phyloP scores from a whole-genome alignment of 257 asterid genomes.

The Gentiana macrophylla region DNA sequence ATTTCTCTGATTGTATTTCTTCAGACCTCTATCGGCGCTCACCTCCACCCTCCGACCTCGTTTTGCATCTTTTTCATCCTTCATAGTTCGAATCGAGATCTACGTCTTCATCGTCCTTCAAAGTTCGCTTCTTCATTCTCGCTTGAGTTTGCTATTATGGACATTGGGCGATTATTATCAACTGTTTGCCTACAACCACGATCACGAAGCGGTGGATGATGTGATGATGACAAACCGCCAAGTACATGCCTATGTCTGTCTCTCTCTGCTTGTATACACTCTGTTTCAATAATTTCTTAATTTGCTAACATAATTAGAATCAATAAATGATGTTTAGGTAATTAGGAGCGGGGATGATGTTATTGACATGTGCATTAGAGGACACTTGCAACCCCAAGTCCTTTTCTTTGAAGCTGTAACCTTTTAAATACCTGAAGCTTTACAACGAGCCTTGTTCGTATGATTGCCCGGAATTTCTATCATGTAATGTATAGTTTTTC shows the following conservation, averaged over 20 bases:
- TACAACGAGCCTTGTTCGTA: slow-evolving; percentile 8
- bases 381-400: slow-evolving; percentile 95
- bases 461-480: slow-evolving; percentile 13
- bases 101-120: too few species aligned
- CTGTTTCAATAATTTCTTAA: background rate
- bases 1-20: too few species aligned
- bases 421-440: slow-evolving; percentile 21
- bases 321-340: slow-evolving; percentile 28
- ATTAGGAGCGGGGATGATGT: slow-evolving; percentile 88
- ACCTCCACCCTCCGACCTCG: too few species aligned
- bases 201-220: slow-evolving; percentile 71
- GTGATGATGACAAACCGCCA: slow-evolving; percentile 93
- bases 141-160: slow-evolving; percentile 49
- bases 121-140: too few species aligned
- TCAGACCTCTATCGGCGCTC: too few species aligned
- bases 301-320: too few species aligned
- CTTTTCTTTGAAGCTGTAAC: slow-evolving; percentile 79
- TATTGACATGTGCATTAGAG: slow-evolving; percentile 68
- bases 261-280: background rate
- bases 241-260: slow-evolving; percentile 27
- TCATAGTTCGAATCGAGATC: too few species aligned
- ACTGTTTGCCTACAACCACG: slow-evolving; percentile 78
- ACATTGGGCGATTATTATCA: slow-evolving; percentile 64
- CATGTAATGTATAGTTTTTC: slow-evolving; percentile 10
- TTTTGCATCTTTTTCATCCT: too few species aligned